Percentiles rank a stretch among this genome's conserved stretches.
Evolutionary conservation across 2,329 filamentous ascomycete species (phyloP).

Genomic region (Dichotomopilus funicola): DNA sequence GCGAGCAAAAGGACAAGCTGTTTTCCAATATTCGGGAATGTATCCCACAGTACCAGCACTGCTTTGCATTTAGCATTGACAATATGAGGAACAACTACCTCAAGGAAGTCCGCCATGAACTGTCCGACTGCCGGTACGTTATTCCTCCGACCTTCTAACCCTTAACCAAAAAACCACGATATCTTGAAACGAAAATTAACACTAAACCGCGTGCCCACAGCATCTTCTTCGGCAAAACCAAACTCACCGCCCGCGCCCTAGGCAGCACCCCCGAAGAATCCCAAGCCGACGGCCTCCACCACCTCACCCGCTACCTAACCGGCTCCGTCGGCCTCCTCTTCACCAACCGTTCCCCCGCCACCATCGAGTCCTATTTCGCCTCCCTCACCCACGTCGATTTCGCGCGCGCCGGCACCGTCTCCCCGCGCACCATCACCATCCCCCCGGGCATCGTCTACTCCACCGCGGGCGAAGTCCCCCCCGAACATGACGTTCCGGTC

Average conservation of each 20-base stretch:
- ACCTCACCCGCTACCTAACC: slow-evolving; percentile 60
- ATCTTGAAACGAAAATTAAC: neutral
- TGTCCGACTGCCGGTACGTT: slow-evolving; percentile 72
- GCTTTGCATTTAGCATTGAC: slow-evolving; percentile 88
- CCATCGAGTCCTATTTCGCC: slow-evolving; percentile 67
- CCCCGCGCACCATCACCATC: slow-evolving; percentile 69
- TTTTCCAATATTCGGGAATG: slow-evolving; percentile 83
- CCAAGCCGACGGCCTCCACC: slow-evolving; percentile 69
- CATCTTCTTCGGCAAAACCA: slow-evolving; percentile 98
- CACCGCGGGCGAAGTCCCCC: slow-evolving; percentile 69
- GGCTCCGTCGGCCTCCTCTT: slow-evolving; percentile 88
- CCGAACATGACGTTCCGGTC: slow-evolving; percentile 77
- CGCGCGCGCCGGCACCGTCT: slow-evolving; percentile 75
- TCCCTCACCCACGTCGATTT: slow-evolving; percentile 74
- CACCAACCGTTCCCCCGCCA: slow-evolving; percentile 65
- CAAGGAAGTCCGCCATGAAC: slow-evolving; percentile 80
- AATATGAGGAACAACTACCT: slow-evolving; percentile 98
- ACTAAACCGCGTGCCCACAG: slow-evolving; percentile 40
- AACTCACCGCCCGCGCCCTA: slow-evolving; percentile 95
- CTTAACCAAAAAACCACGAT: neutral
- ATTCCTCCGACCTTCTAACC: neutral
- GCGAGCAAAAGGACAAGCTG: slow-evolving; percentile 84
- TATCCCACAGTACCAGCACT: slow-evolving; percentile 78
- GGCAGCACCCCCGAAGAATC: slow-evolving; percentile 72
- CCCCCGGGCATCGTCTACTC: slow-evolving; percentile 79